Percentiles rank a stretch among this genome's conserved stretches.
Evolutionary conservation across 2,329 filamentous ascomycete species (phyloP).

Genomic region (Neofusicoccum parvum): DNA sequence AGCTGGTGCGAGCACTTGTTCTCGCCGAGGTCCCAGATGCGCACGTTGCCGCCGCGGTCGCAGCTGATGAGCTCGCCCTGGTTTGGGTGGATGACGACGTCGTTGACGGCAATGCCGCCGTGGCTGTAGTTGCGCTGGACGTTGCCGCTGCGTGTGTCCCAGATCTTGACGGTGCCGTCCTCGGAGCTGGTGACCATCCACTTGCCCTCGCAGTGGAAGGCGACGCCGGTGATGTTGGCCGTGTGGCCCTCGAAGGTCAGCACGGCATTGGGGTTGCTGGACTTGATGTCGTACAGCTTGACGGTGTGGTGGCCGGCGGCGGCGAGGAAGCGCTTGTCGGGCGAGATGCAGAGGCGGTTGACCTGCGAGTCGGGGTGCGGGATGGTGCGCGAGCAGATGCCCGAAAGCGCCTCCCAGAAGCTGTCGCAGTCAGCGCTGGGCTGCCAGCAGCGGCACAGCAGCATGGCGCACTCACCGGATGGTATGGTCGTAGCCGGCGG

Average conservation of each 20-base stretch:
- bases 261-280: conserved; percentile 91
- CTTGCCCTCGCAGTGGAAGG: conserved; percentile 98
- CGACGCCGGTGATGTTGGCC: conserved; percentile 92
- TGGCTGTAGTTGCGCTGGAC: conserved; percentile 94
- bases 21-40: conserved; percentile 95
- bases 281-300: conserved; percentile 98
- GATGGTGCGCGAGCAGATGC: conserved; percentile 96
- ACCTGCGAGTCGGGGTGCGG: conserved; percentile 98
- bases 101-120: conserved; percentile 83
- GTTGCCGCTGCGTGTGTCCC: conserved; percentile 84
- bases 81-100: conserved; percentile 99
- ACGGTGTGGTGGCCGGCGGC: conserved; percentile 81
- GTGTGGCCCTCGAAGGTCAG: conserved; percentile 96
- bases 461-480: conserved; percentile 59
- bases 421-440: conserved; percentile 47
- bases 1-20: conserved; percentile 96
- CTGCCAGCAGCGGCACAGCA: not conserved
- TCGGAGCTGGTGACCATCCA: conserved; percentile 99
- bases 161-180: conserved; percentile 95
- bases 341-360: conserved; percentile 96
- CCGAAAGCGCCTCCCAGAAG: conserved; percentile 98
- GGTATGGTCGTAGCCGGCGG: conserved; percentile 74
- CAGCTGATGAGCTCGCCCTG: conserved; percentile 98
- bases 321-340: conserved; percentile 93
- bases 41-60: conserved; percentile 86